These are phyloP conservation scores for Astragalus glycyphyllos DNA, from an alignment of 306 rosid species.

Conservation along the genomic window DNA sequence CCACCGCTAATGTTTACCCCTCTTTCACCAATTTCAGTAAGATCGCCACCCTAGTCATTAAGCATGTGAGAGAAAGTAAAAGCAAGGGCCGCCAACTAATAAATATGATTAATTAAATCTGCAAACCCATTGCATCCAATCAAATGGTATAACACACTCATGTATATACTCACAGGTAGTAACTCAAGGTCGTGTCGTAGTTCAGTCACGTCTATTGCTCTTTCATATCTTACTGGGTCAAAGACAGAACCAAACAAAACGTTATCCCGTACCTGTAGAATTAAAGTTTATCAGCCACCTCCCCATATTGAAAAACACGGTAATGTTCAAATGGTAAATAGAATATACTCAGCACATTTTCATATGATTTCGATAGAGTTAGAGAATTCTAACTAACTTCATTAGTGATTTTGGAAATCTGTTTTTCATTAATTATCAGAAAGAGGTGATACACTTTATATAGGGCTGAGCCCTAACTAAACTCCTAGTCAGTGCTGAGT, in stretches of 20 bases:
- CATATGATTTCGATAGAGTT: too few relatives aligned
- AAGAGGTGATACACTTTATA: too few relatives aligned
- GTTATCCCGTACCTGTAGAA: constrained; percentile 79
- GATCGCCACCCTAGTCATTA: constrained; percentile 73
- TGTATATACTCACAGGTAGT: constrained; percentile 71
- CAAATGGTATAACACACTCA: constrained; percentile 25
- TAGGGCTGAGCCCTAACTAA: too few relatives aligned
- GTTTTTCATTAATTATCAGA: too few relatives aligned
- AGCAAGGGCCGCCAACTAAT: constrained; percentile 29
- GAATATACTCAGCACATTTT: constrained; percentile 4
- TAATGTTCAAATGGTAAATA: constrained; percentile 7
- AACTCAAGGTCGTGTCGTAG: constrained; percentile 79
- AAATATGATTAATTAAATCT: constrained; percentile 12
- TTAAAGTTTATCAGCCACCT: constrained; percentile 36
- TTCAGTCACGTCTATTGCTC: constrained; percentile 78
- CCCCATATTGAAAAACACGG: constrained; percentile 2
- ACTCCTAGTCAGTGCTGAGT: too few relatives aligned
- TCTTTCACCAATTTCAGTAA: constrained; percentile 97
- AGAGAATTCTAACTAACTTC: too few relatives aligned
- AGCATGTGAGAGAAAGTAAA: constrained; percentile 36
- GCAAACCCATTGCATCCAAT: constrained; percentile 41
- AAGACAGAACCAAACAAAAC: constrained; percentile 80
- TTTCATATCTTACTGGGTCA: constrained; percentile 68
- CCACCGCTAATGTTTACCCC: constrained; percentile 98
- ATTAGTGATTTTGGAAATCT: too few relatives aligned